phyloP scores from a whole-genome alignment of 2,329 filamentous ascomycete genomes.

The Colletotrichum brevisporum region DNA sequence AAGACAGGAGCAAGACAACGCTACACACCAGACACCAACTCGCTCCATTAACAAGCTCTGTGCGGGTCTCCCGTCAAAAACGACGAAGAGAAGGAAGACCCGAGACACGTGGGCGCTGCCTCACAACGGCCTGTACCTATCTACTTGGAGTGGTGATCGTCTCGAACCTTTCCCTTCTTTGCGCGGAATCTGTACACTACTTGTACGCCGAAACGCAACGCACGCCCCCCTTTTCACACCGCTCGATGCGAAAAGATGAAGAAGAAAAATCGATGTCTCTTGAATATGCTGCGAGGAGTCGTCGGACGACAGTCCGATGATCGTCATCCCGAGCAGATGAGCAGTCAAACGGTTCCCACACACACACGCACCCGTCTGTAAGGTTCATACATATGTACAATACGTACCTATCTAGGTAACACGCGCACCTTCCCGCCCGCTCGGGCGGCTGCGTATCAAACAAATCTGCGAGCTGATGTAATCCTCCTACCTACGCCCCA shows the following conservation, averaged over 20 bases:
- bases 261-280: too few species aligned
- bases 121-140: not conserved
- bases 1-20: slow-evolving; percentile 10
- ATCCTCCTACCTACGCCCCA: not conserved
- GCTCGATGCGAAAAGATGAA: too few species aligned
- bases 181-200: not conserved
- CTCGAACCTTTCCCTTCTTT: not conserved
- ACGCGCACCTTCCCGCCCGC: not conserved
- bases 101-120: slow-evolving; percentile 16
- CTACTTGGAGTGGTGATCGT: not conserved
- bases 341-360: too few species aligned
- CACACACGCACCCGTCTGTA: too few species aligned
- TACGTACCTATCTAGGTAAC: too few species aligned
- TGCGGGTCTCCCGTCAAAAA: too few species aligned
- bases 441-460: slow-evolving; percentile 8
- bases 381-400: too few species aligned
- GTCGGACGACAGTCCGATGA: too few species aligned
- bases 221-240: too few species aligned
- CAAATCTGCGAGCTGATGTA: slow-evolving; percentile 1
- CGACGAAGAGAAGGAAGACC: not conserved
- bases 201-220: too few species aligned
- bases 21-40: not conserved
- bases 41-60: not conserved
- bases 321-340: too few species aligned
- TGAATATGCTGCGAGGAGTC: too few species aligned